These are phyloP conservation scores for Colletotrichum sp. DNA, from an alignment of 2,329 filamentous ascomycete species.

Conservation along the genomic window DNA sequence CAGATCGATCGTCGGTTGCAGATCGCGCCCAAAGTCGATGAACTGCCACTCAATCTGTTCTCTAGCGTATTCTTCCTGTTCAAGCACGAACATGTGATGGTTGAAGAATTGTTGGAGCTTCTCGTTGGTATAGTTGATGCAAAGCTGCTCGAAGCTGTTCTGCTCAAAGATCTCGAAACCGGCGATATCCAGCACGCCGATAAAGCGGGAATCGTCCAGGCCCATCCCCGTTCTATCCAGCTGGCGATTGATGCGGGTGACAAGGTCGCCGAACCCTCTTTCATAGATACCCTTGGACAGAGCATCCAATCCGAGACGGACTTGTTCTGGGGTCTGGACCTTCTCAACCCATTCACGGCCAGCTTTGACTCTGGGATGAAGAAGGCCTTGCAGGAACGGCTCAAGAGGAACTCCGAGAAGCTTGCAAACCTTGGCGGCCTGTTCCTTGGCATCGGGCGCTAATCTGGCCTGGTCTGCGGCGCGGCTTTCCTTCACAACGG, in stretches of 20 bases:
- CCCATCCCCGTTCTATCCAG: conserved; percentile 82
- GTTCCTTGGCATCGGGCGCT: conserved; percentile 73
- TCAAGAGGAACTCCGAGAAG: conserved; percentile 86
- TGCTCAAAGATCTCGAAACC: conserved; percentile 98
- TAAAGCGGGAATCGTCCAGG: conserved; percentile 90
- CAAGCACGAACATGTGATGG: conserved; percentile 99
- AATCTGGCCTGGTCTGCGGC: conserved; percentile 90
- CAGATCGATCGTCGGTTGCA: conserved; percentile 96
- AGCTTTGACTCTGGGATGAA: conserved; percentile 94
- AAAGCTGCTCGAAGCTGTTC: conserved; percentile 98
- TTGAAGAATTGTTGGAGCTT: conserved; percentile 99
- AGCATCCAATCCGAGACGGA: conserved; percentile 86
- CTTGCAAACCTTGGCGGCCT: conserved; percentile 79
- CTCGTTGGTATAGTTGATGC: conserved; percentile 99
- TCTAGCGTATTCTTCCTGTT: conserved; percentile 96
- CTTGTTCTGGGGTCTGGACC: conserved; percentile 96
- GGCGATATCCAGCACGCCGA: conserved; percentile 97
- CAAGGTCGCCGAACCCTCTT: conserved; percentile 90
- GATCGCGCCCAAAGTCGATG: conserved; percentile 96
- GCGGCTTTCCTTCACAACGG: conserved; percentile 87
- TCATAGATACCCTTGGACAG: conserved; percentile 98
- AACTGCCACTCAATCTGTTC: conserved; percentile 99
- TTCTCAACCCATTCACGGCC: conserved; percentile 99
- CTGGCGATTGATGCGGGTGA: conserved; percentile 88
- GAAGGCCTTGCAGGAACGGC: conserved; percentile 83